phyloP scores from a whole-genome alignment of 495 filamentous ascomycete species.

The Tirmania nivea region DNA sequence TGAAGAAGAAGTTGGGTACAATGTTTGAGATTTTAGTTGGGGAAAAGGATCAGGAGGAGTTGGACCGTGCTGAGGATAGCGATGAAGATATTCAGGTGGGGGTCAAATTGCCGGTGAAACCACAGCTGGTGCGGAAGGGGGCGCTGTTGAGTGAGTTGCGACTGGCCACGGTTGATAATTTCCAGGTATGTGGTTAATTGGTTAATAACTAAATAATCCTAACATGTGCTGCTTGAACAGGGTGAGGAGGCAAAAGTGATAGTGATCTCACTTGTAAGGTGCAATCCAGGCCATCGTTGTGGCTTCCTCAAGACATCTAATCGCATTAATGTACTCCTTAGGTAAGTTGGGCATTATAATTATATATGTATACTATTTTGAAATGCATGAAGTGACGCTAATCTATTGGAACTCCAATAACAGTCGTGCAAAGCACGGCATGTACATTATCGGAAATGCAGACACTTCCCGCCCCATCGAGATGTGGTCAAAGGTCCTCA shows the following conservation, averaged over 20 bases:
- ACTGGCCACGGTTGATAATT: conserved; percentile 67
- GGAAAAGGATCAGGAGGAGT: conserved; percentile 42
- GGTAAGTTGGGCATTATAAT: conserved; percentile 7
- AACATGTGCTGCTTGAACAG: conserved; percentile 7
- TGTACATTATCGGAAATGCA: conserved; percentile 68
- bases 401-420: not conserved
- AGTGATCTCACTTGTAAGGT: conserved; percentile 58
- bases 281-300: conserved; percentile 37
- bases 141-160: conserved; percentile 37
- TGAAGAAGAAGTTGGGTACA: conserved; percentile 29
- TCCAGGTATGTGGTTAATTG: conserved; percentile 27
- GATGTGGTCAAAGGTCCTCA: conserved; percentile 50
- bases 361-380: no score
- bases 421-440: conserved; percentile 52
- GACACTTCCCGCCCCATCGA: conserved; percentile 32
- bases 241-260: conserved; percentile 65
- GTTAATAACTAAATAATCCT: no score
- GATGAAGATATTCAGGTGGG: no score
- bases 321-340: conserved; percentile 60
- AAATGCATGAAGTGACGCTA: no score
- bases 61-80: conserved; percentile 25
- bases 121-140: conserved; percentile 20
- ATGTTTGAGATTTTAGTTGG: conserved; percentile 42
- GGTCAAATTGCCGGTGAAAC: no score
- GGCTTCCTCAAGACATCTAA: conserved; percentile 59